These are phyloP conservation scores for Crucibulum laeve DNA, from an alignment of 768 basidiomycete genomes.

Conservation along the genomic window DNA sequence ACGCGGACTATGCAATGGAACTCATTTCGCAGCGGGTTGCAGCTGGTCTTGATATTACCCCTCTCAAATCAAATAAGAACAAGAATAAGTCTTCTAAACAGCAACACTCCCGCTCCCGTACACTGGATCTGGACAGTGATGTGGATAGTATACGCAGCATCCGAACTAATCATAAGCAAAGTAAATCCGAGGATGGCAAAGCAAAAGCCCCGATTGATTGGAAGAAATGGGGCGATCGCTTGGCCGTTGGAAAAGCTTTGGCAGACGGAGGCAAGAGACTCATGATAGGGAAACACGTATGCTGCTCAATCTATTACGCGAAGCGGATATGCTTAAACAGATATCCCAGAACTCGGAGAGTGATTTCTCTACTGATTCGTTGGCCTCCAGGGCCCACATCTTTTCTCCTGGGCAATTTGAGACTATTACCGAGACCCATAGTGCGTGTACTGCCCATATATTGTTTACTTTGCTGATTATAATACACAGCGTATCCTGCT, in stretches of 20 bases:
- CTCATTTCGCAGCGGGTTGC: conserved; percentile 58
- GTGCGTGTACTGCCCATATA: neutral
- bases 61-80: conserved; percentile 17
- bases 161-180: neutral
- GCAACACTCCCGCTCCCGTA: neutral
- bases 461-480: neutral
- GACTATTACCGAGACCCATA: neutral
- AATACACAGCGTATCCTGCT: conserved; percentile 50
- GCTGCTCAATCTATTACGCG: too few species aligned
- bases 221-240: conserved; percentile 53
- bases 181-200: neutral
- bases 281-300: conserved; percentile 28
- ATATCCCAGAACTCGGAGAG: too few species aligned
- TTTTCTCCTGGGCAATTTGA: neutral
- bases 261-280: conserved; percentile 36
- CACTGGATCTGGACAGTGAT: neutral
- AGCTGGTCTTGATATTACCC: conserved; percentile 44
- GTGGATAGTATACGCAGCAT: too few species aligned
- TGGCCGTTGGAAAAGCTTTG: conserved; percentile 40
- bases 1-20: conserved; percentile 69
- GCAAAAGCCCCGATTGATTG: conserved; percentile 31
- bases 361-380: too few species aligned
- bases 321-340: too few species aligned
- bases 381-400: too few species aligned
- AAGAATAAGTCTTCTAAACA: conserved; percentile 7